These are phyloP conservation scores for Tylopilus subfusipes DNA, from an alignment of 768 basidiomycete species.

Conservation along the genomic window DNA sequence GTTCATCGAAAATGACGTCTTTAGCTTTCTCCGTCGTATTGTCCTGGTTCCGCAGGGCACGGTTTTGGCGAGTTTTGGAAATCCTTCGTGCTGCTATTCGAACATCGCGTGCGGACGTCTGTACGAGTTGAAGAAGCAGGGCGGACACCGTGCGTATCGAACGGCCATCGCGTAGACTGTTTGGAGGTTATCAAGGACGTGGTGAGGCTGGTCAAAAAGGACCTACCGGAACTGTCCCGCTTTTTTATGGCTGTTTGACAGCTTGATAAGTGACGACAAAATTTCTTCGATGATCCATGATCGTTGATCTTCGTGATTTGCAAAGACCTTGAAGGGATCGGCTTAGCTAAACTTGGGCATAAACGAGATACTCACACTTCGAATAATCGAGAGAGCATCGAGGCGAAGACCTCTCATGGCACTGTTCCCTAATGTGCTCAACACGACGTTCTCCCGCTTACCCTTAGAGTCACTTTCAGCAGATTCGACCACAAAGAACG, in stretches of 20 bases:
- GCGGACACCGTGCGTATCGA: slow-evolving; percentile 94
- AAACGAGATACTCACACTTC: slow-evolving; percentile 57
- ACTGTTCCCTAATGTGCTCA: slow-evolving; percentile 68
- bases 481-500: slow-evolving; percentile 85
- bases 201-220: neutral
- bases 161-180: slow-evolving; percentile 84
- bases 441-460: slow-evolving; percentile 54
- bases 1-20: slow-evolving; percentile 62
- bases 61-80: slow-evolving; percentile 59
- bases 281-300: slow-evolving; percentile 99
- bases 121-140: slow-evolving; percentile 90
- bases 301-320: slow-evolving; percentile 85
- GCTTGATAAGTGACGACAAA: slow-evolving; percentile 80
- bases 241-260: slow-evolving; percentile 86
- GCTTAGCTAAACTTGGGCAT: neutral
- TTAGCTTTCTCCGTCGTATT: slow-evolving; percentile 46
- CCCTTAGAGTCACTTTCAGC: slow-evolving; percentile 53
- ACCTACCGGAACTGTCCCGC: slow-evolving; percentile 84
- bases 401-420: slow-evolving; percentile 80
- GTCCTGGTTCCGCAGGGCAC: slow-evolving; percentile 61
- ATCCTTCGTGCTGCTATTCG: slow-evolving; percentile 62
- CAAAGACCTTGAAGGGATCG: slow-evolving; percentile 66
- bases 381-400: slow-evolving; percentile 78
- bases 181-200: neutral
- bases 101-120: slow-evolving; percentile 91